Base-by-base conservation (phyloP, 768 basidiomycete genomes). In the Phylloporus sp. region DNA sequence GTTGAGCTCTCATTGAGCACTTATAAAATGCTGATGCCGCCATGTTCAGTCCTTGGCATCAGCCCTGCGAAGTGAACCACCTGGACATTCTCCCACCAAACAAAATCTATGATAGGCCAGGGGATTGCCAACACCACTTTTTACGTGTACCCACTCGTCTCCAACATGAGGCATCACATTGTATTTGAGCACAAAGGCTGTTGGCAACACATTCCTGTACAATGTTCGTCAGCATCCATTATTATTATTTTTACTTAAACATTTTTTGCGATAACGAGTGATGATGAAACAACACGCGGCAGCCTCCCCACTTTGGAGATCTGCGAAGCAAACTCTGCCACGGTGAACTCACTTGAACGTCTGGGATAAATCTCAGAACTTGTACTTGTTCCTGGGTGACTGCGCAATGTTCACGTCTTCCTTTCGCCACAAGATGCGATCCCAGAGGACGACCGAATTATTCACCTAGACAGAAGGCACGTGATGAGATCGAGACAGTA, bases 161-260 rank as follows among this genome's bases (percentile, higher is more conserved):
- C 93, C 93, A 18, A 95, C 88, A 62, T 87, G 85, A 7, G 93
- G 93, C 91, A 95, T 94, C 28, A 92, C 64, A 62, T 94, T 92
- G 71, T 94, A 95, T 61, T 86, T 88, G 24, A 95, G 76, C 1
- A 79, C 73, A 65, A 89, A 94, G 53, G 81, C 73, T 6, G 86
- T 83, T 15, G 86, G 75, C 13, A 78, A 71, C 27, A 80, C 78
- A 61, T 83, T 78, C 63, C 91, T 92, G 60, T n/a, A 42, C 22
- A 44, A 23, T 56, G 53, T 51, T 54, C 24, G 23, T 31, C 26
- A 38, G 16, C 49, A 43, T 7, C 22, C 44, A 31, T 0, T 29
- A 12, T 13, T 13, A 32, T 2, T n/a, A n/a, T n/a, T n/a, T n/a
- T n/a, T n/a, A n/a, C n/a, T n/a, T n/a, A n/a, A n/a, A n/a, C n/a